These are phyloP conservation scores for Cladosporium sphaerospermum DNA, from an alignment of 2,329 filamentous ascomycete species.

Conservation along the genomic window DNA sequence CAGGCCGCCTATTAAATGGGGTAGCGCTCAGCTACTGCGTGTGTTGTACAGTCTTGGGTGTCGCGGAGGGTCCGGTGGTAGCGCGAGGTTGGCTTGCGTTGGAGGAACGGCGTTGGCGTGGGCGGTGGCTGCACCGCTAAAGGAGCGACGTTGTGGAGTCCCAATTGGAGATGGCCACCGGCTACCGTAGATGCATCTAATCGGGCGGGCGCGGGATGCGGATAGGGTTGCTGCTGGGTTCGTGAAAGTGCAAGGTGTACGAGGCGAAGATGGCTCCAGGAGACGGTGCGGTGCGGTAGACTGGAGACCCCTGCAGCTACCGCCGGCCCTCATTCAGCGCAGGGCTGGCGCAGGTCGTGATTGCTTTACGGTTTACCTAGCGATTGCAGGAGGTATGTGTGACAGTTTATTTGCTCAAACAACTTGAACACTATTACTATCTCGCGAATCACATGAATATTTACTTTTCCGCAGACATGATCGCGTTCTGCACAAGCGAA, in stretches of 20 bases:
- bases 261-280: not conserved
- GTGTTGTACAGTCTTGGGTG: not conserved
- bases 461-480: not conserved
- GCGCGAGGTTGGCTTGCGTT: not conserved
- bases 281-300: not conserved
- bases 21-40: constrained; percentile 9
- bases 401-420: no score
- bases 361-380: no score
- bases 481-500: no score
- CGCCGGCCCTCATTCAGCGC: not conserved
- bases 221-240: not conserved
- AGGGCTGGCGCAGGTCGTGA: no score
- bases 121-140: not conserved
- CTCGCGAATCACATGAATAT: not conserved
- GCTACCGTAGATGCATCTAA: not conserved
- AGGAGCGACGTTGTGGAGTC: not conserved
- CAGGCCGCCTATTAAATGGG: constrained; percentile 7
- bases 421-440: not conserved
- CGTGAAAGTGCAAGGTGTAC: no score
- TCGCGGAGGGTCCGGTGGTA: not conserved
- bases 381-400: no score
- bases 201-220: not conserved
- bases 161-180: not conserved
- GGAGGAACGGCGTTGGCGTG: not conserved
- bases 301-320: not conserved